These are phyloP conservation scores for Chlorella vulgaris DNA, from an alignment of 139 green algal species.

Conservation along the genomic window DNA sequence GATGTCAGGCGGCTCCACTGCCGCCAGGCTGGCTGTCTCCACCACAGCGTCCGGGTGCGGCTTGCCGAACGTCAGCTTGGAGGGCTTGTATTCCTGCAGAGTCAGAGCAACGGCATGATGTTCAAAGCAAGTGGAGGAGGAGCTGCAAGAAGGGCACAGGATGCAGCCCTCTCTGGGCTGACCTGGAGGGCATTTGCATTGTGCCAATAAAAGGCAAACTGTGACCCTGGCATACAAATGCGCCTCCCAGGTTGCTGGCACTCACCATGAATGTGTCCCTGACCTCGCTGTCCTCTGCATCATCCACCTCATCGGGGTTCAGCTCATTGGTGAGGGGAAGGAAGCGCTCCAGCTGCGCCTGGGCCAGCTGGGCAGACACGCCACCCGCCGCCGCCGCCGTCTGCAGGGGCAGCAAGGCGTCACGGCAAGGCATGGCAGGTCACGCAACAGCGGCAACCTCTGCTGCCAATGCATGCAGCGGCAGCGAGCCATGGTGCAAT, in stretches of 20 bases:
- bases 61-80: conserved; percentile 53
- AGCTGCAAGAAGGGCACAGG: not conserved
- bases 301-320: conserved; percentile 37
- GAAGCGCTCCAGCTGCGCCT: not conserved
- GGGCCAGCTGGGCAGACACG: not conserved
- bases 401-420: not conserved
- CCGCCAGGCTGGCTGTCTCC: conserved; percentile 60
- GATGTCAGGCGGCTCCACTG: conserved; percentile 61
- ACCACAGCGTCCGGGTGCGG: conserved; percentile 66
- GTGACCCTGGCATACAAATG: too few relatives aligned
- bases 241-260: too few relatives aligned
- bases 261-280: conserved; percentile 42
- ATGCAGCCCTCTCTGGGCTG: not conserved
- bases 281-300: conserved; percentile 33
- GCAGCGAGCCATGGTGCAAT: too few relatives aligned
- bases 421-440: too few relatives aligned
- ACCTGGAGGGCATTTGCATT: too few relatives aligned
- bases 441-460: too few relatives aligned
- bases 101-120: not conserved
- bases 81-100: conserved; percentile 45
- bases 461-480: not conserved
- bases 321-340: not conserved
- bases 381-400: not conserved
- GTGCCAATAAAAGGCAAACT: too few relatives aligned
- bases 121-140: not conserved